Evolutionary conservation across 768 basidiomycete genomes (phyloP).

Genomic region (Leccinum variicolor): DNA sequence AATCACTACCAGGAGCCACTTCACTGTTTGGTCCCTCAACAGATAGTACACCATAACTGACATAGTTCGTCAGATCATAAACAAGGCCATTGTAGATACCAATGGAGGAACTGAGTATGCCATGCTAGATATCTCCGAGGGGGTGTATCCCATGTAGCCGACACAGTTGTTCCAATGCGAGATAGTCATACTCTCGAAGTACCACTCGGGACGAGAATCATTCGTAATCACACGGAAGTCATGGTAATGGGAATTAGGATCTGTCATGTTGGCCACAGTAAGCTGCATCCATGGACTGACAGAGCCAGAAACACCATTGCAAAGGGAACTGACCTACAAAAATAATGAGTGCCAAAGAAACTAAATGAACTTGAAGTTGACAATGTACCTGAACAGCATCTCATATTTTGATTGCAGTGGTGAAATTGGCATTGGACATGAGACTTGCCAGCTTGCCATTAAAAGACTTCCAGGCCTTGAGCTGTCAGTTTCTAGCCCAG

Average conservation of each 20-base stretch:
- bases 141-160: slow-evolving; percentile 85
- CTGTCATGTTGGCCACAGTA: slow-evolving; percentile 72
- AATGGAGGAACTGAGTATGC: slow-evolving; percentile 57
- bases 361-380: not conserved
- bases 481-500: no score
- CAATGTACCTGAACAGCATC: slow-evolving; percentile 69
- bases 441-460: no score
- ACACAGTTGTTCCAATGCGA: slow-evolving; percentile 88
- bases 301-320: slow-evolving; percentile 76
- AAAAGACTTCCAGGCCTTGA: no score
- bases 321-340: slow-evolving; percentile 81
- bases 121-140: slow-evolving; percentile 68
- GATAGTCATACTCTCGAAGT: slow-evolving; percentile 89
- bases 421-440: no score
- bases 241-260: slow-evolving; percentile 80
- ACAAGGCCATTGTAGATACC: slow-evolving; percentile 87
- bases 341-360: not conserved
- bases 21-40: slow-evolving; percentile 47
- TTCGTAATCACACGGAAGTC: slow-evolving; percentile 90
- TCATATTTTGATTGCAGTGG: no score
- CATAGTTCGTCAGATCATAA: slow-evolving; percentile 84
- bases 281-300: slow-evolving; percentile 84
- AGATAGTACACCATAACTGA: slow-evolving; percentile 59
- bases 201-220: slow-evolving; percentile 97
- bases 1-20: slow-evolving; percentile 24